These are phyloP conservation scores for Carnegiea gigantea DNA, from an alignment of 179 eudicot species.

Conservation along the genomic window DNA sequence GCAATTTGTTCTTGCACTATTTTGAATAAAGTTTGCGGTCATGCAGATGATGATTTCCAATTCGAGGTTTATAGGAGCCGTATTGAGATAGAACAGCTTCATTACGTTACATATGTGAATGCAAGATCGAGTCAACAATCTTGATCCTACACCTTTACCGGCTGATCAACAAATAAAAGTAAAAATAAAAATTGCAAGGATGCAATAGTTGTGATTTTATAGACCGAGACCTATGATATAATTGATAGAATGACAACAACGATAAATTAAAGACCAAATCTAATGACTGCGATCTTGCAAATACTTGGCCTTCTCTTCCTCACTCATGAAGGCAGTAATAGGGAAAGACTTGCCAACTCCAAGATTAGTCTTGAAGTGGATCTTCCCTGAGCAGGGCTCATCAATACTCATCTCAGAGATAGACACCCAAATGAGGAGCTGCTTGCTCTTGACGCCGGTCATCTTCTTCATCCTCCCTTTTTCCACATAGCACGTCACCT, in stretches of 20 bases:
- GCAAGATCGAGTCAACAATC: too few species aligned
- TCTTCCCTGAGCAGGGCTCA: conserved; percentile 37
- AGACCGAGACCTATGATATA: neutral
- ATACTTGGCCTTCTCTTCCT: conserved; percentile 47
- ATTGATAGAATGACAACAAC: neutral
- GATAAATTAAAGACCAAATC: neutral
- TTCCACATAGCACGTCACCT: conserved; percentile 77
- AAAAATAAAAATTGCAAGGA: neutral
- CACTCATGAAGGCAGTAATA: conserved; percentile 59
- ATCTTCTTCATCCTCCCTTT: conserved; percentile 73
- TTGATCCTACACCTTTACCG: neutral
- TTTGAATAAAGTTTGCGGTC: too few species aligned
- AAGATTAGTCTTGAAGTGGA: conserved; percentile 59
- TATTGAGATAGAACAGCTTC: neutral
- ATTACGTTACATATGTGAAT: neutral
- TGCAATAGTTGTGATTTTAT: too few species aligned
- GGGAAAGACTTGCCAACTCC: conserved; percentile 83
- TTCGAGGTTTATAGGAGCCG: too few species aligned
- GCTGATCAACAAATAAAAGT: neutral
- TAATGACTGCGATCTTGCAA: conserved; percentile 7
- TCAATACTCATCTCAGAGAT: conserved; percentile 75
- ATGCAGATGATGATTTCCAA: too few species aligned
- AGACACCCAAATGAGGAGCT: conserved; percentile 72
- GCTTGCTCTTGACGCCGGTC: conserved; percentile 85
- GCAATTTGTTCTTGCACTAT: too few species aligned